Evolutionary conservation across 352 stramenopile species (phyloP).

Genomic region (Globisporangium emineosum): DNA sequence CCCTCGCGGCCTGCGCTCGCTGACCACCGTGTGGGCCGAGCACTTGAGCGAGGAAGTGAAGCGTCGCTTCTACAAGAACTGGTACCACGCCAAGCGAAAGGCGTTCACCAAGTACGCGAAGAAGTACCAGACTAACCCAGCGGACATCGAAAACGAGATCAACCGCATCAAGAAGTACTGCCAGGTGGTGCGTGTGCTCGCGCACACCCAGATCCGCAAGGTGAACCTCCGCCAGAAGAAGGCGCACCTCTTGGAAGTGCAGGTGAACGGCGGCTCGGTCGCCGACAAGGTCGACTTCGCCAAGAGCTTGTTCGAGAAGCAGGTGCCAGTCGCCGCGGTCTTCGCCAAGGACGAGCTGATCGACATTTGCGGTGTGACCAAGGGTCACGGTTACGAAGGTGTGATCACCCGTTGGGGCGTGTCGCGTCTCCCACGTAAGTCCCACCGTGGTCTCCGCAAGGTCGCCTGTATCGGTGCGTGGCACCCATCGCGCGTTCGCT

Average conservation of each 20-base stretch:
- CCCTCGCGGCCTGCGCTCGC: slow-evolving; percentile 96
- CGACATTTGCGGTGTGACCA: slow-evolving; percentile 98
- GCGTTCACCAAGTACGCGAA: slow-evolving; percentile 99
- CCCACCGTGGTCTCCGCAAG: slow-evolving; percentile 99
- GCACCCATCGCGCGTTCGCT: slow-evolving; percentile 98
- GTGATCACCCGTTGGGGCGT: slow-evolving; percentile 99
- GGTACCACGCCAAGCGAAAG: slow-evolving; percentile 99
- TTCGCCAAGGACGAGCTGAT: slow-evolving; percentile 98
- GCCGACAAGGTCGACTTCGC: slow-evolving; percentile 99
- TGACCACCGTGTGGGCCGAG: slow-evolving; percentile 99
- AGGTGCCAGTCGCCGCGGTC: slow-evolving; percentile 96
- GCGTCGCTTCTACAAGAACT: slow-evolving; percentile 99
- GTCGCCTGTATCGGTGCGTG: slow-evolving; percentile 99
- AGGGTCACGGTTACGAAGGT: slow-evolving; percentile 98
- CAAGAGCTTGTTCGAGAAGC: slow-evolving; percentile 99
- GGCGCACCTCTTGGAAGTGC: slow-evolving; percentile 99
- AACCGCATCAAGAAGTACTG: slow-evolving; percentile 99
- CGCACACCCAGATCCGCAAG: slow-evolving; percentile 99
- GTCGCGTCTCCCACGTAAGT: slow-evolving; percentile 99
- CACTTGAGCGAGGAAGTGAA: slow-evolving; percentile 99
- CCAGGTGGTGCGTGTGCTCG: slow-evolving; percentile 98
- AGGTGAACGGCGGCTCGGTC: slow-evolving; percentile 98
- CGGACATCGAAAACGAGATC: slow-evolving; percentile 96
- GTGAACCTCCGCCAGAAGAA: slow-evolving; percentile 99
- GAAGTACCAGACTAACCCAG: slow-evolving; percentile 95